Conservation (phyloP, 345 rosid genomes). For the Arabidopsis suecica region DNA sequence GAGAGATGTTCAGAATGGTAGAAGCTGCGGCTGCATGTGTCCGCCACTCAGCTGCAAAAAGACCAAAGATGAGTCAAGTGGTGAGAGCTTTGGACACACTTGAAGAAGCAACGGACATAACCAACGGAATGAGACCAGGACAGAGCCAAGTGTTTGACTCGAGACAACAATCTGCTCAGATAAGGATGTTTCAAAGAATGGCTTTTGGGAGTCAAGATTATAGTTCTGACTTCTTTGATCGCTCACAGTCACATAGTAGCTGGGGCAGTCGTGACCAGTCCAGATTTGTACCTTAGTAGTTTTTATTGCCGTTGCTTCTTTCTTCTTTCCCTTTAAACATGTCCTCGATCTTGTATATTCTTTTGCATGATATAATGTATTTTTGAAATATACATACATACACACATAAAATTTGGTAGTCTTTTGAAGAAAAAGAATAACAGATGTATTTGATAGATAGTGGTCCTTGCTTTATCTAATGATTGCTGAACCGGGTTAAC, state of each 20-base stretch:
- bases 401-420: background rate
- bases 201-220: conserved; percentile 95
- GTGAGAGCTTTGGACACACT: conserved; percentile 86
- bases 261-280: conserved; percentile 75
- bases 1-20: conserved; percentile 90
- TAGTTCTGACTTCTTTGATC: conserved; percentile 71
- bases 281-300: conserved; percentile 49
- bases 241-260: conserved; percentile 72
- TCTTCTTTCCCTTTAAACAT: conserved; percentile 8
- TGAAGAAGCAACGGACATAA: conserved; percentile 71
- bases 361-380: conserved; percentile 33
- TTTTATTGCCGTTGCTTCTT: background rate
- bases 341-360: conserved; percentile 41
- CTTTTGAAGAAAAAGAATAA: background rate
- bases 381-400: background rate
- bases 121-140: conserved; percentile 93
- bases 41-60: conserved; percentile 84
- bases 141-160: conserved; percentile 80
- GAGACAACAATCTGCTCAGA: conserved; percentile 88
- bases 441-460: background rate
- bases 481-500: too few species aligned
- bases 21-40: conserved; percentile 99
- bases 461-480: too few species aligned
- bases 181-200: conserved; percentile 91
- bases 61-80: conserved; percentile 98